These are phyloP conservation scores for Coniferiporia weirii DNA, from an alignment of 1,284 basidiomycete genomes.

Conservation along the genomic window DNA sequence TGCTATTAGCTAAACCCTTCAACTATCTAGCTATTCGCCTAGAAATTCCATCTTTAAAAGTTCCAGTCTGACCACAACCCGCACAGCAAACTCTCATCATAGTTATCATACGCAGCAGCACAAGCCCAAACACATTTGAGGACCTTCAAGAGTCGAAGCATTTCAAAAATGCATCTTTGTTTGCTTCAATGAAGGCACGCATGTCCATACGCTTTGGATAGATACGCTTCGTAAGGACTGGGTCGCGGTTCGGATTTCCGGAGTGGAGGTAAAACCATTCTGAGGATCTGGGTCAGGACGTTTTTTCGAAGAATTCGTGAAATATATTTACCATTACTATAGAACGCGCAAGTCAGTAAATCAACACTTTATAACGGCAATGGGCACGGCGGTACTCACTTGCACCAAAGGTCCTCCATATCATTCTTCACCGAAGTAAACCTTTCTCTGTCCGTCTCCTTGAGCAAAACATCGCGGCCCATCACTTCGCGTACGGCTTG, in stretches of 20 bases:
- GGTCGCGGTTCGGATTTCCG: slow-evolving; percentile 12
- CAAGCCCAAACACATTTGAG: no score
- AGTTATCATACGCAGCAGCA: no score
- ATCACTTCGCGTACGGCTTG: not conserved
- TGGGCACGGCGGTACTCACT: not conserved
- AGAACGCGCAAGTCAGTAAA: not conserved
- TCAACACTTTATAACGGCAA: not conserved
- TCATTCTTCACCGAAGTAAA: not conserved
- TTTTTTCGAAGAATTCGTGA: not conserved
- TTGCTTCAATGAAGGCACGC: slow-evolving; percentile 4
- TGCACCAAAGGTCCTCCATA: slow-evolving; percentile 1
- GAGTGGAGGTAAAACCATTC: slow-evolving; percentile 15
- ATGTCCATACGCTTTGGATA: slow-evolving; percentile 3
- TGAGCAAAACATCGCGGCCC: not conserved
- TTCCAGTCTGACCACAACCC: no score
- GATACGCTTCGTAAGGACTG: slow-evolving; percentile 1
- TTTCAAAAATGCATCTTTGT: slow-evolving; percentile 4
- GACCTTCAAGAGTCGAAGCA: no score
- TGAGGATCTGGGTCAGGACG: not conserved
- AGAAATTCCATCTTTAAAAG: no score
- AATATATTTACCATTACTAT: not conserved
- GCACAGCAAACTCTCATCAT: no score
- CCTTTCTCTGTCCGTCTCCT: not conserved
- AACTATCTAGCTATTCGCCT: no score
- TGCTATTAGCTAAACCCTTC: no score